Evolutionary conservation across 257 asterid species (phyloP).

Genomic region (Nicotiana noctiflora): DNA sequence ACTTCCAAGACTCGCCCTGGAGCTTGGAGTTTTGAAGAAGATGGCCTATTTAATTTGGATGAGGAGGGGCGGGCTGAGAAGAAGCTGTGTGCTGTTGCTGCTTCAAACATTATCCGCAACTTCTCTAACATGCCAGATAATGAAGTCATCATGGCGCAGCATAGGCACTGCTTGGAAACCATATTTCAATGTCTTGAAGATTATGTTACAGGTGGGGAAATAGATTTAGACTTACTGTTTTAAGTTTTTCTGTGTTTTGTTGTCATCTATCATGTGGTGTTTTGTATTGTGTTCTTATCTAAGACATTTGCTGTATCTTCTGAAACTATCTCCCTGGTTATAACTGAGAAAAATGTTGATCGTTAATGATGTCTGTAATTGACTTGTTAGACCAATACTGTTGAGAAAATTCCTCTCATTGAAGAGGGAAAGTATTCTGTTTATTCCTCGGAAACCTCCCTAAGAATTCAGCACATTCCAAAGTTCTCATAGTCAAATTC

Average conservation of each 20-base stretch:
- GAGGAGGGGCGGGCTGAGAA: conserved; percentile 96
- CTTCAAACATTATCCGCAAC: conserved; percentile 86
- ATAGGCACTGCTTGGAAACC: conserved; percentile 90
- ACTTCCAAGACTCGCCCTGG: conserved; percentile 49
- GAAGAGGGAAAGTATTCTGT: neutral
- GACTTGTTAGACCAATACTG: neutral
- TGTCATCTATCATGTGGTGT: neutral
- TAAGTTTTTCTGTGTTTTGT: neutral
- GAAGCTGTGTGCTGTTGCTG: conserved; percentile 94
- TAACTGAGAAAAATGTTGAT: neutral
- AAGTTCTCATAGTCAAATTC: neutral
- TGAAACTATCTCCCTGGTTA: neutral
- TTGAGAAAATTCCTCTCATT: neutral
- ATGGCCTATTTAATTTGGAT: conserved; percentile 84
- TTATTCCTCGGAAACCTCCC: neutral
- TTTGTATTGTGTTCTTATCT: neutral
- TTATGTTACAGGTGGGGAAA: conserved; percentile 61
- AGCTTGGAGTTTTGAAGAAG: conserved; percentile 98
- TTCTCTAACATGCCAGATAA: conserved; percentile 97
- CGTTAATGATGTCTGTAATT: neutral
- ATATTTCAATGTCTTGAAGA: conserved; percentile 90
- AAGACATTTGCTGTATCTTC: neutral
- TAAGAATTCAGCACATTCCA: neutral
- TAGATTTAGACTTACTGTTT: neutral
- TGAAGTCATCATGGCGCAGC: conserved; percentile 91